Evolutionary conservation across 352 stramenopile genomes (phyloP).

Genomic region (Plasmopara halstedii): DNA sequence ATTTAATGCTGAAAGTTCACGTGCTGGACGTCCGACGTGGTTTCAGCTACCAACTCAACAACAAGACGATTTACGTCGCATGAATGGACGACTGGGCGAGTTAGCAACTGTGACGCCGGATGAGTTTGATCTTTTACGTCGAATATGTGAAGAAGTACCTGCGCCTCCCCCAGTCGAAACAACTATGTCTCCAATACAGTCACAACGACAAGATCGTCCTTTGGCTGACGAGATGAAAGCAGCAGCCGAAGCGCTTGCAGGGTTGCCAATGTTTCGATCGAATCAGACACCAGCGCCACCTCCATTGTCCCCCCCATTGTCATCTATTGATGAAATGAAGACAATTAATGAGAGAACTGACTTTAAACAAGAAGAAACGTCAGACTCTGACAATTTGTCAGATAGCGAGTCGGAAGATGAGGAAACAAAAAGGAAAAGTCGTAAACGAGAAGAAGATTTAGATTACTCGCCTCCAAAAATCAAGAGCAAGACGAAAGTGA

Average conservation of each 20-base stretch:
- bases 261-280: constrained; percentile 21
- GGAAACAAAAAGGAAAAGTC: constrained; percentile 2
- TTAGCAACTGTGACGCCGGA: constrained; percentile 13
- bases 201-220: neutral
- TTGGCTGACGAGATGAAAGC: constrained; percentile 28
- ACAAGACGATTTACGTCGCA: constrained; percentile 16
- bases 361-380: constrained; percentile 3
- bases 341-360: neutral
- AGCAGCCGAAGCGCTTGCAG: constrained; percentile 25
- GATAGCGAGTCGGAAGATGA: constrained; percentile 4
- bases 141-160: constrained; percentile 12
- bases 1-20: constrained; percentile 11
- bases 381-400: constrained; percentile 4
- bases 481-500: constrained; percentile 17
- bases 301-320: constrained; percentile 11
- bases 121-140: constrained; percentile 15
- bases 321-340: constrained; percentile 8
- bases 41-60: constrained; percentile 15
- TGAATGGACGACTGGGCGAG: constrained; percentile 21
- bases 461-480: constrained; percentile 20
- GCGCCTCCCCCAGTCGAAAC: neutral
- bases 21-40: constrained; percentile 15
- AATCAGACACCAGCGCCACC: constrained; percentile 1
- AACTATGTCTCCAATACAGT: neutral
- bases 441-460: constrained; percentile 5